Evolutionary conservation across 768 basidiomycete species (phyloP), one percentile per base, ranked within the genome.

Genomic region (Suillus variegatus): DNA sequence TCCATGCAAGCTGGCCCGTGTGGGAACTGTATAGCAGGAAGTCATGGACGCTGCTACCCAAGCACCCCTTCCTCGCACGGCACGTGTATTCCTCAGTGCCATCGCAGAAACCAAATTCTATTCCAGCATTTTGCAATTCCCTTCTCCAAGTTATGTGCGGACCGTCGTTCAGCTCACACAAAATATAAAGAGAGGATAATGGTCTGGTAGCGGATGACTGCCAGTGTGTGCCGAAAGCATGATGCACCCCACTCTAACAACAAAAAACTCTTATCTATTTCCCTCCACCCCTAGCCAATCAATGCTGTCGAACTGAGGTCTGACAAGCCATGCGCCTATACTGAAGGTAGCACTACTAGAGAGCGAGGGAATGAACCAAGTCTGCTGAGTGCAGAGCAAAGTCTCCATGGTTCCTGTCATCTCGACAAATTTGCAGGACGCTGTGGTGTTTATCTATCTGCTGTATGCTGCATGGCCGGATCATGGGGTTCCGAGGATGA

Each of bases 81-180:
- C 85, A 0, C 90, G 94, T 71, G 79, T 91, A 5, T 94, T 94
- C 76, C 85, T 96, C 72, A 91, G 86, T 68, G 74, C 90, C 56
- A 80, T 94, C 66, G 74, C 85, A 36, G 85, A 86, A 86, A 65
- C 82, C 84, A 35, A 65, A 77, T 35, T 74, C 80, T 55, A 65
- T 74, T 3, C 71, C 80, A 18, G 61, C 71, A 32, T 64, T 68
- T 49, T 61, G 72, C 20, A 36, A 67, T 38, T 62, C 66, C 4
- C 66, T 47, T 49, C 68, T 28, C 69, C 73, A 14, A 83, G 81
- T 67, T 85, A 83, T 25, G 78, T 93, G 12, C 85, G 88, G 60
- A 93, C 92, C 1, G 84, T 94, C 68, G 90, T 95, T 10, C 94
- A 95, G 75, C 84, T 96, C 60, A 93, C 94, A 0, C 87, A 79